These are phyloP conservation scores for Epichloe glyceriae DNA, from an alignment of 2,329 filamentous ascomycete genomes.

Conservation along the genomic window DNA sequence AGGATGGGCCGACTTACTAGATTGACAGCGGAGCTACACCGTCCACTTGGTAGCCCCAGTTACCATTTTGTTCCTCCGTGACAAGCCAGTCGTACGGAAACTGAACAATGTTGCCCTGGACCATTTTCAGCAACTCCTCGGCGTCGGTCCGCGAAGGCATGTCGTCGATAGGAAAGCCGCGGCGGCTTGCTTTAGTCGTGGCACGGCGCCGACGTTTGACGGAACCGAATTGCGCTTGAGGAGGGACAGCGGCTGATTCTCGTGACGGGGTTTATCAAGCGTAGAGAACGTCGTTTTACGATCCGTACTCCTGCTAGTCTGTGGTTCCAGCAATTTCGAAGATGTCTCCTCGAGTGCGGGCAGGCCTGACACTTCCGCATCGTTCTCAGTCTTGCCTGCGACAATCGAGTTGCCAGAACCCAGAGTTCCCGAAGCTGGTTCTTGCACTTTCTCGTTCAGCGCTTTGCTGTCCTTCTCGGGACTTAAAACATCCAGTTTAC, in stretches of 20 bases:
- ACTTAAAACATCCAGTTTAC: slow-evolving; percentile 20
- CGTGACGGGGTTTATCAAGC: slow-evolving; percentile 33
- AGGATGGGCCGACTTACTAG: slow-evolving; percentile 51
- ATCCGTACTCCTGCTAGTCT: slow-evolving; percentile 28
- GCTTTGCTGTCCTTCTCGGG: slow-evolving; percentile 16
- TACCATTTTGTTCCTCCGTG: slow-evolving; percentile 80
- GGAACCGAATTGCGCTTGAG: slow-evolving; percentile 29
- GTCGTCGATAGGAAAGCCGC: slow-evolving; percentile 58
- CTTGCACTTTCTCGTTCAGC: slow-evolving; percentile 21
- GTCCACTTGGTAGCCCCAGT: slow-evolving; percentile 95
- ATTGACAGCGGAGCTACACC: slow-evolving; percentile 93
- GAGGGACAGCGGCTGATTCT: slow-evolving; percentile 18
- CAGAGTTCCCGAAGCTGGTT: slow-evolving; percentile 4
- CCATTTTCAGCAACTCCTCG: slow-evolving; percentile 65
- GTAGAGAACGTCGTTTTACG: slow-evolving; percentile 45
- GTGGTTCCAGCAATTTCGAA: slow-evolving; percentile 20
- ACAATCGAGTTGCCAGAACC: slow-evolving; percentile 28
- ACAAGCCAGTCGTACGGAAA: slow-evolving; percentile 96
- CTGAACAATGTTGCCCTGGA: slow-evolving; percentile 78
- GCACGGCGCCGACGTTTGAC: slow-evolving; percentile 52
- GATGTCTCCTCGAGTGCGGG: slow-evolving; percentile 30
- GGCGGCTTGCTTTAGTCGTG: slow-evolving; percentile 55
- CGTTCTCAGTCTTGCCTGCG: slow-evolving; percentile 5
- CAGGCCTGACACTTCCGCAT: slow-evolving; percentile 24
- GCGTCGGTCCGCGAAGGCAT: slow-evolving; percentile 63